Base-by-base conservation (phyloP, 768 basidiomycete genomes). In the Epithele typhae region DNA sequence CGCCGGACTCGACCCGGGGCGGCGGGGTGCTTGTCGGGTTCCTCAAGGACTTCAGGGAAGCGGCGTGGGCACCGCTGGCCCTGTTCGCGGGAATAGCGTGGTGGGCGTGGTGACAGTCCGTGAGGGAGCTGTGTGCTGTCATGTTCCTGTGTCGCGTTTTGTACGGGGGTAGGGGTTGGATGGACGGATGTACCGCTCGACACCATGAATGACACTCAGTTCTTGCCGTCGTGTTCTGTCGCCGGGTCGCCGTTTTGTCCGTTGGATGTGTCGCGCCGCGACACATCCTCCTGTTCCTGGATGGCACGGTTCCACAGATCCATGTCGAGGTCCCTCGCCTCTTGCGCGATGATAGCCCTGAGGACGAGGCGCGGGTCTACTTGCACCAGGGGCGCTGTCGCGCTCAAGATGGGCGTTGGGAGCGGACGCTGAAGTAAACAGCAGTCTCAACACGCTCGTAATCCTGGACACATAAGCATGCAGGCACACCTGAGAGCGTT, bases 321-420 rank as follows among this genome's bases (percentile, higher is more conserved):
- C 45, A 79, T 58, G 51, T 75, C 72, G 53, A 84, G 62, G 51
- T 78, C 79, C 23, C 63, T 61, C 21, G 70, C 67, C 5, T 70
- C 69, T 12, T 71, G 67, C 14, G 80, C 66, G 24, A 81, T 59
- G 33, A 84, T 63, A 5, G 81, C 83, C 15, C 73, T 75, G 45
- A 86, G 49, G 2, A 83, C 70, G 18, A 82, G 51, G 21, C 57
- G 61, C 7, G 70, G 62, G 52, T 77, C 65, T 33, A 78, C 64
- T n/a, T 59, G 56, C 25, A 48, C 47, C 15, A 30, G 23, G 17
- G 46, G 56, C 2, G 56, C 56, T 30, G 53, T 49, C 19, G 45
- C 34, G 17, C 50, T 32, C 6, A 57, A 42, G 4, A 45, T 40
- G 1, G 52, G 52, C 0, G 49, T 36, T 3, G 52, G 41, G 3